Base-by-base conservation (phyloP, 139 green algal genomes). In the Chlamydomonas sp. region DNA sequence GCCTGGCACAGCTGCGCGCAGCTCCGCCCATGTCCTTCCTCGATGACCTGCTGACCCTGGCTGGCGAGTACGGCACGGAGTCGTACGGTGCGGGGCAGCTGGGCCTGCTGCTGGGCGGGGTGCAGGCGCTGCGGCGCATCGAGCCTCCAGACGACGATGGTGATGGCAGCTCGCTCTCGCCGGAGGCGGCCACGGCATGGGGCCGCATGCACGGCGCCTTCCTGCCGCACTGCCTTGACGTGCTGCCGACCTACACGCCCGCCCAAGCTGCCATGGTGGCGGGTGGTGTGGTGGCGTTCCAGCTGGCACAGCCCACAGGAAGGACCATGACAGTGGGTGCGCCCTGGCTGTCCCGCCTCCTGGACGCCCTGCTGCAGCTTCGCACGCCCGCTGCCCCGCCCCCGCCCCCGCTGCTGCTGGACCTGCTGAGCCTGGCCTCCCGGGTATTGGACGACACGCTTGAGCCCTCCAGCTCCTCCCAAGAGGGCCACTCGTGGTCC, bases 91-190 rank as follows among this genome's bases (percentile, higher is more conserved):
- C 63, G 5, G 31, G 17, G 59, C 68, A 59, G 16, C 69, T 78
- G 69, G 81, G 81, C 20, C 68, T 86, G 81, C 81, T 86, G 69
- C 68, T 86, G 59, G 81, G 81, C 1, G 67, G 68, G 9, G 81
- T 31, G 15, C 81, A 86, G 3, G 68, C 69, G 81, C 59, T 86
- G 69, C 3, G 69, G 69, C 71, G 61, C 0, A 77, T 68, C 80
- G 58, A 15, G 61, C 12, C 2, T 7, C 20, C 16, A 60, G 18
- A 15, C 5, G 62, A n/a, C 10, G 77, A 8, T 58, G 57, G 58
- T 9, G 14, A 5, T 12, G 20, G 10, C 8, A 12, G 2, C 60
- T 20, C 68, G 16, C 68, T 79, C 69, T 86, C 68, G 2, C 9
- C 15, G 20, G 69, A 68, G n/a, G 81, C 81, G 17, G 16, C 10